Evolutionary conservation across 371 early-diverging fungal species (phyloP), one percentile per base, ranked within the genome.

Genomic region (Rhizopus microsporus): DNA sequence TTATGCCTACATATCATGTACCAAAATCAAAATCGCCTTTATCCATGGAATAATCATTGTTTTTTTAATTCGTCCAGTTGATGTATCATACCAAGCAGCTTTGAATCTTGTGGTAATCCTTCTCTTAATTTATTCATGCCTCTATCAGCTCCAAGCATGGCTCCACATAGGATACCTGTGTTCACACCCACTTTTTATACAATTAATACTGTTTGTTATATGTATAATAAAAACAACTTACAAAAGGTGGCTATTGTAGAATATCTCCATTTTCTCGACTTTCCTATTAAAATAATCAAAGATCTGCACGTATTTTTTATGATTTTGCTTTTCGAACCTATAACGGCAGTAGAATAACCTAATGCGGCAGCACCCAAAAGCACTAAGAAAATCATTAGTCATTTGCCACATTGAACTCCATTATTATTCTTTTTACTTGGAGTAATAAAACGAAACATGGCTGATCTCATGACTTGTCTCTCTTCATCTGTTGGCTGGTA

Each of bases 321-420:
- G 16, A 34, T 15, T 4, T 15, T 43, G 10, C n/a, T 15, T 15
- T 46, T 8, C 5, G 64, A 69, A 74, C 74, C 64, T 68, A 68
- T 74, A 12, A 71, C 45, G 16, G 63, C 46, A 8, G 72, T 74
- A 31, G 74, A 60, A 57, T 74, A 54, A 29, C 77, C 77, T 15
- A 77, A 52, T n/a, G 74, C 60, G 10, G 67, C 77, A 17, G 77
- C 74, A 42, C 77, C 77, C 4, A 69, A 50, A 8, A 69, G 59
- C 9, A 74, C 77, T 74, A 63, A 29, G 48, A 30, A 53, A 29
- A 6, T 23, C 23, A 23, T 23, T 23, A 23, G 23, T 23, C 23
- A 23, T 23, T 23, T 23, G 2, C 2, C 23, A 23, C 23, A 23
- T 23, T 2, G 2, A 23, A 23, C 23, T 23, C 23, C 23, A 23